These are phyloP conservation scores for Botrytis sinoallii DNA, from an alignment of 2,329 filamentous ascomycete species.

Conservation along the genomic window DNA sequence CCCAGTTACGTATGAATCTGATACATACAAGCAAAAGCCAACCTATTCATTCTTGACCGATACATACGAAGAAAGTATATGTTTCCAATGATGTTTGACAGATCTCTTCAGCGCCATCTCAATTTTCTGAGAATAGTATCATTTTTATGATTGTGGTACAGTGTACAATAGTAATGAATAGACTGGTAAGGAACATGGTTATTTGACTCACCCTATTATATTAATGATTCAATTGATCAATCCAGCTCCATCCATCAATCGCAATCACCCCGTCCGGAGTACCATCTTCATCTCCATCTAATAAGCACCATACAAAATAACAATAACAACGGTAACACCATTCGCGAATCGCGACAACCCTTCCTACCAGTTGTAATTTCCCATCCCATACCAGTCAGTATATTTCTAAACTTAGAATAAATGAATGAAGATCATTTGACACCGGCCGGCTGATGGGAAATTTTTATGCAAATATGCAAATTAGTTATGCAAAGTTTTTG, in stretches of 20 bases:
- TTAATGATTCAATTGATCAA: not conserved
- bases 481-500: not conserved
- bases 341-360: not conserved
- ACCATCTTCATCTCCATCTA: not conserved
- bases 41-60: not conserved
- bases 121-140: constrained; percentile 4
- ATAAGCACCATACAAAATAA: not conserved
- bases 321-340: not conserved
- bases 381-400: not conserved
- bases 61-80: not conserved
- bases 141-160: not conserved
- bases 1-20: not conserved
- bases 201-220: not conserved
- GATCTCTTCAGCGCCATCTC: constrained; percentile 3
- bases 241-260: not conserved
- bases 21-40: not conserved
- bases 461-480: not conserved
- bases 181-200: not conserved
- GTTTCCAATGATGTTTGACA: not conserved
- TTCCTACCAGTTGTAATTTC: not conserved
- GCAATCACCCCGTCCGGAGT: not conserved
- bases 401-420: not conserved
- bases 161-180: not conserved
- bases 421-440: not conserved
- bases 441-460: not conserved